These are phyloP conservation scores for Effrenium voratum DNA, from an alignment of 73 alveolate genomes.

Conservation along the genomic window DNA sequence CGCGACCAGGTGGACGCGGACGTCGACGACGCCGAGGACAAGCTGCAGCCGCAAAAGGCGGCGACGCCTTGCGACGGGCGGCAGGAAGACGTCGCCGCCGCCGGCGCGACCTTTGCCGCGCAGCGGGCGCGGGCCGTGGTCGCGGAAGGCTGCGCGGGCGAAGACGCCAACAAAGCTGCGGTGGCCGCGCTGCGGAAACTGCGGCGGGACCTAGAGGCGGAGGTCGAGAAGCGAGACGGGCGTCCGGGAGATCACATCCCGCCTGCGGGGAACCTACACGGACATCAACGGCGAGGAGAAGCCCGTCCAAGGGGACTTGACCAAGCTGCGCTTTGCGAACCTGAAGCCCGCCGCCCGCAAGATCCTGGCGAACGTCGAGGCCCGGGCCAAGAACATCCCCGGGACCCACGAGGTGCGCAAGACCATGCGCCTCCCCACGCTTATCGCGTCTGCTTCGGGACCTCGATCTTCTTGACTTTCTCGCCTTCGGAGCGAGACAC, in stretches of 20 bases:
- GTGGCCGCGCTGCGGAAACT: background rate
- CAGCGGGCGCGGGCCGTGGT: background rate
- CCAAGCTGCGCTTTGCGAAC: background rate
- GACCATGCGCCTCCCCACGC: no score
- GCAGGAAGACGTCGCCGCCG: background rate
- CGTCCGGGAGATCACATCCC: background rate
- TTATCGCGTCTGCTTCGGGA: no score
- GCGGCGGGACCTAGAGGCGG: background rate
- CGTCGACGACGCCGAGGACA: background rate
- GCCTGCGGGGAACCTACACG: background rate
- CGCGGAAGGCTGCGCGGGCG: background rate
- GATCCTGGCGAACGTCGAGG: no score
- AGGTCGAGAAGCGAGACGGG: background rate
- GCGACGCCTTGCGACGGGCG: background rate
- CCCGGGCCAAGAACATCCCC: no score
- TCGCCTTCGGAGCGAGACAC: no score
- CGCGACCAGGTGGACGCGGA: background rate
- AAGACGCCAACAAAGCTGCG: constrained; percentile 6
- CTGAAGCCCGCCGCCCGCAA: background rate
- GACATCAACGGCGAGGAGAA: constrained; percentile 13
- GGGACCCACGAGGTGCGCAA: no score
- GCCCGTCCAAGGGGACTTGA: background rate
- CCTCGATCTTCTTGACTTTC: no score
- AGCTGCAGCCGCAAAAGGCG: constrained; percentile 36
- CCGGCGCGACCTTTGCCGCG: background rate